phyloP scores from a whole-genome alignment of 352 stramenopile species.

The Globisporangium carolinianum region DNA sequence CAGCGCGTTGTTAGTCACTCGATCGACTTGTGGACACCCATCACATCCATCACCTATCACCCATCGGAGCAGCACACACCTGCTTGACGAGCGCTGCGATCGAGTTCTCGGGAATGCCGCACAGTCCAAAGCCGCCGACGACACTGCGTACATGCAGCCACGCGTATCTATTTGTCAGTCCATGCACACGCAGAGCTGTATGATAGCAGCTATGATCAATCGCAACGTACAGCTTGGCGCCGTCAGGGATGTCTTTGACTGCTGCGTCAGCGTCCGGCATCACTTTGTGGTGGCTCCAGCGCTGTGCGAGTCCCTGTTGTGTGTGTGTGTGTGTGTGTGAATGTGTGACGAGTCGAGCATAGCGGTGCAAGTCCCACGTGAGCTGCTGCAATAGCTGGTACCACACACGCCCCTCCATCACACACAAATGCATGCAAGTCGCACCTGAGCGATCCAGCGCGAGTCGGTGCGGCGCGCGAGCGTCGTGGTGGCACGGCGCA shows the following conservation, averaged over 20 bases:
- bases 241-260: slow-evolving; percentile 67
- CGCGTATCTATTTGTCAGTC: too few species aligned
- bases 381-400: too few species aligned
- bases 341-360: too few species aligned
- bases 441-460: slow-evolving; percentile 5
- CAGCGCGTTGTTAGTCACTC: neutral
- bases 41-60: too few species aligned
- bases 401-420: too few species aligned
- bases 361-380: too few species aligned
- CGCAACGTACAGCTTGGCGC: slow-evolving; percentile 57
- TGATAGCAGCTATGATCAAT: neutral
- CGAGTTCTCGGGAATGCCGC: slow-evolving; percentile 89
- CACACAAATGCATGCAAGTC: too few species aligned
- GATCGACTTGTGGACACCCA: neutral
- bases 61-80: slow-evolving; percentile 9
- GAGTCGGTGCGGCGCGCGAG: neutral
- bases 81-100: slow-evolving; percentile 83
- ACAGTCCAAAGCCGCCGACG: slow-evolving; percentile 89
- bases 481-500: neutral
- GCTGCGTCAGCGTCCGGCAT: slow-evolving; percentile 57
- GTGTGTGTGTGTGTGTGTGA: neutral
- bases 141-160: slow-evolving; percentile 22
- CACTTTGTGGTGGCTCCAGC: slow-evolving; percentile 54
- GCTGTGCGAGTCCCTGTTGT: slow-evolving; percentile 6
- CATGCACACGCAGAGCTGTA: too few species aligned